phyloP scores from a whole-genome alignment of 2,329 filamentous ascomycete genomes.

The Neonectria ditissima region DNA sequence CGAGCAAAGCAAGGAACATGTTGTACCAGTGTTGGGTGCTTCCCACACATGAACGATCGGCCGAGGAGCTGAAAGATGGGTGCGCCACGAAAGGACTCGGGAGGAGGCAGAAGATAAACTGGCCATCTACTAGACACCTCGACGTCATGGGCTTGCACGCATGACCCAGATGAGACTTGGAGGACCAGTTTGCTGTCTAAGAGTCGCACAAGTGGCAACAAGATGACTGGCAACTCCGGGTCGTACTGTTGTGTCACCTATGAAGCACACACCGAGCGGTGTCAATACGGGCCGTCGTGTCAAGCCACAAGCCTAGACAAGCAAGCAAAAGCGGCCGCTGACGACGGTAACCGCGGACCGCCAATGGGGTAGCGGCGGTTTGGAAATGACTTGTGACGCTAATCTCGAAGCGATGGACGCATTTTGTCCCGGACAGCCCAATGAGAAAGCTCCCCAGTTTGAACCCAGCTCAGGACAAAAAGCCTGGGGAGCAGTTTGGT shows the following conservation, averaged over 20 bases:
- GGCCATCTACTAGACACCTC: neutral
- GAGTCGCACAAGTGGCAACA: neutral
- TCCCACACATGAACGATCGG: neutral
- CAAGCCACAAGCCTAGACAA: neutral
- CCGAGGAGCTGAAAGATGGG: neutral
- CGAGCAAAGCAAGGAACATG: neutral
- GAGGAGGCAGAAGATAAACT: neutral
- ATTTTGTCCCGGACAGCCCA: constrained; percentile 1
- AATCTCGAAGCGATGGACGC: constrained; percentile 11
- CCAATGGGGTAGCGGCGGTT: constrained; percentile 9
- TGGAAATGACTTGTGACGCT: constrained; percentile 28
- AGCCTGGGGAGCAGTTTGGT: neutral
- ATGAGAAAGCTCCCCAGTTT: constrained; percentile 9
- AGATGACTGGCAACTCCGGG: neutral
- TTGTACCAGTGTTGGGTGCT: neutral
- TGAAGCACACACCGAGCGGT: neutral
- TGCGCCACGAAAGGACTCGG: neutral
- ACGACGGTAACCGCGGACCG: constrained; percentile 1
- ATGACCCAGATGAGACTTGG: neutral
- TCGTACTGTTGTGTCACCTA: neutral
- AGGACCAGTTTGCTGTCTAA: neutral
- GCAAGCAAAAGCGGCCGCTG: constrained; percentile 6
- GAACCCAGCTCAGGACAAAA: neutral
- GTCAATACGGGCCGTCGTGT: neutral
- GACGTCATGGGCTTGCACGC: neutral